A percentile compares a stretch with the other conserved stretches of the same genome.
Evolutionary conservation across 345 rosid species (phyloP).

Genomic region (Microthlaspi erraticum): DNA sequence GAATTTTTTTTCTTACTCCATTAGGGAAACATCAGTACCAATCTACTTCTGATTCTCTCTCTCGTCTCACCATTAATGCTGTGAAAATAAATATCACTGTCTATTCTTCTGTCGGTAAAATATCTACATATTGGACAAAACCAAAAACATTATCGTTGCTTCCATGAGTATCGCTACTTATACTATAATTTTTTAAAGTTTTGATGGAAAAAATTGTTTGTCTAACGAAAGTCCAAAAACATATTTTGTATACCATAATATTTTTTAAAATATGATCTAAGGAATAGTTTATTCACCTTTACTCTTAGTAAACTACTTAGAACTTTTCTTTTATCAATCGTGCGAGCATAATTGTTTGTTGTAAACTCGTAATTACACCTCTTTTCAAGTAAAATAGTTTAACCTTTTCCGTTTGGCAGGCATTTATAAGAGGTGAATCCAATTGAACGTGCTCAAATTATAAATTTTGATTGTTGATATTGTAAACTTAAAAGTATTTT

Average conservation of each 20-base stretch:
- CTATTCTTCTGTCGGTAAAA: slow-evolving; percentile 28
- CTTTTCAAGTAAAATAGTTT: no score
- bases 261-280: no score
- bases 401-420: background rate
- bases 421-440: background rate
- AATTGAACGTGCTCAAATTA: background rate
- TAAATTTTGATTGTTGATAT: background rate
- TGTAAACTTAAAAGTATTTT: slow-evolving; percentile 17
- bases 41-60: slow-evolving; percentile 44
- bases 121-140: slow-evolving; percentile 28
- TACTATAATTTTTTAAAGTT: no score
- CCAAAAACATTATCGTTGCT: slow-evolving; percentile 8
- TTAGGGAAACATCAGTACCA: slow-evolving; percentile 47
- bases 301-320: no score
- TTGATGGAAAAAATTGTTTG: background rate
- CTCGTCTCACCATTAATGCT: slow-evolving; percentile 36
- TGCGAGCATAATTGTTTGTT: no score
- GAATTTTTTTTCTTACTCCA: slow-evolving; percentile 43
- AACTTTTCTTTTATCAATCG: no score
- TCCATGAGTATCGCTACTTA: background rate
- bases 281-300: no score
- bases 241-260: background rate
- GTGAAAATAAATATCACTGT: slow-evolving; percentile 26
- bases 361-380: no score
- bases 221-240: background rate